Percentiles rank a stretch among this genome's conserved stretches.
These are phyloP conservation scores for Cardiospermum halicacabum DNA, from an alignment of 345 rosid species.

Conservation along the genomic window DNA sequence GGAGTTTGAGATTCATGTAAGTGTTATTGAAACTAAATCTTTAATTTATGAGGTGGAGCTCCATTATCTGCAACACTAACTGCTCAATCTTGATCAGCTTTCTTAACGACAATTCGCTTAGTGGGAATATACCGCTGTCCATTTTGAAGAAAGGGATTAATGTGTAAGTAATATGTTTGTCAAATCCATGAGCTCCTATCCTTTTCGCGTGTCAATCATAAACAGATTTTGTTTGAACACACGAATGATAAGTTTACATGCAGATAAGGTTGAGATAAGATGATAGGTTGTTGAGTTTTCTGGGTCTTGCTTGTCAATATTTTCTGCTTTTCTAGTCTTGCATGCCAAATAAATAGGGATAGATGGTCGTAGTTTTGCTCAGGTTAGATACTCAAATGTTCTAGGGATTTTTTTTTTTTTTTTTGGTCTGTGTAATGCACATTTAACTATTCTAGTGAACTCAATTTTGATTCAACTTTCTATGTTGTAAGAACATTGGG, in stretches of 20 bases:
- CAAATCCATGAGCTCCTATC: neutral
- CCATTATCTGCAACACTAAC: neutral
- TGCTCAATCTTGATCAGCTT: slow-evolving; percentile 18
- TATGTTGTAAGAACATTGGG: too few relatives aligned
- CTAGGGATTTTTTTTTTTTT: neutral
- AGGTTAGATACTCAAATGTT: neutral
- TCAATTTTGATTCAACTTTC: neutral
- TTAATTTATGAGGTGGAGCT: neutral
- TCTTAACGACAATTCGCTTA: slow-evolving; percentile 21
- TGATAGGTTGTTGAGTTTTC: neutral
- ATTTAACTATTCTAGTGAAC: neutral
- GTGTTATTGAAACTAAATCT: slow-evolving; percentile 1
- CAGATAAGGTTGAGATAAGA: neutral
- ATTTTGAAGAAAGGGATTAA: slow-evolving; percentile 23
- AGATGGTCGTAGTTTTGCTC: neutral
- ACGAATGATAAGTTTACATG: neutral
- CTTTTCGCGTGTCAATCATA: neutral
- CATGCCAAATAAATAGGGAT: neutral
- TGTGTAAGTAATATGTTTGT: slow-evolving; percentile 17
- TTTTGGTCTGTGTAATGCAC: neutral
- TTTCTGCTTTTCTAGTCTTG: too few relatives aligned
- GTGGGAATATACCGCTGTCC: slow-evolving; percentile 23
- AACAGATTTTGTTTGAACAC: neutral
- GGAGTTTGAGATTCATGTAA: slow-evolving; percentile 17
- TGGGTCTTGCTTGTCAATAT: neutral